Evolutionary conservation across 371 early-diverging fungal genomes (phyloP), one percentile per base, ranked within the genome.

Genomic region (Mortierella sp.): DNA sequence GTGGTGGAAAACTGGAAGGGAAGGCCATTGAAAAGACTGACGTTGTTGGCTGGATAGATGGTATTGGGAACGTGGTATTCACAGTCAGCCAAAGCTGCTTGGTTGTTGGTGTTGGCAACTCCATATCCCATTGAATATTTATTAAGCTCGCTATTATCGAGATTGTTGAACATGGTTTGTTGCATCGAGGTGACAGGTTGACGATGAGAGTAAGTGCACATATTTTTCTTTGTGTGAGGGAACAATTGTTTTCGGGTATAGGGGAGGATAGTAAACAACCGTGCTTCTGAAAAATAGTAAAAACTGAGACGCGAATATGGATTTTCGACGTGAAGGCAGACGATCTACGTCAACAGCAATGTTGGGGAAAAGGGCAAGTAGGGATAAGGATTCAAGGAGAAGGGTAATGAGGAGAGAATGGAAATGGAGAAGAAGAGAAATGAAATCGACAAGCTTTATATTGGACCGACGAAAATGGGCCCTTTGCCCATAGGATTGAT

Each of bases 61-160:
- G 47, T 17, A 49, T 35, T 45, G 1, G 51, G 32, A 19, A 58
- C 32, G 45, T 32, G 23, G 22, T 35, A 28, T 2, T 40, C 28
- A 22, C 26, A 34, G 34, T 37, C 40, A 17, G 32, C 26, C 19
- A 65, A 40, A 13, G 58, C 19, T 37, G 51, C 35, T 29, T 42
- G 17, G 51, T 10, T 53, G 49, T n/a, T 31, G 17, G 32, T 42
- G 28, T 28, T 34, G 34, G 40, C 32, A 28, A 60, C 29, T 17
- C 26, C 43, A 42, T 72, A 65, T 54, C 35, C 45, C 34, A 66
- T 12, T 26, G 60, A 66, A 47, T 66, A 66, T 35, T 22, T 65
- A 60, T 29, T 54, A 56, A 61, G 47, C 4, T 65, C 72, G 28
- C n/a, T 40, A 28, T 43, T 54, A 47, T 61, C 49, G 26, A 28